These are phyloP conservation scores for Lachnellula arida DNA, from an alignment of 2,329 filamentous ascomycete genomes.

Conservation along the genomic window DNA sequence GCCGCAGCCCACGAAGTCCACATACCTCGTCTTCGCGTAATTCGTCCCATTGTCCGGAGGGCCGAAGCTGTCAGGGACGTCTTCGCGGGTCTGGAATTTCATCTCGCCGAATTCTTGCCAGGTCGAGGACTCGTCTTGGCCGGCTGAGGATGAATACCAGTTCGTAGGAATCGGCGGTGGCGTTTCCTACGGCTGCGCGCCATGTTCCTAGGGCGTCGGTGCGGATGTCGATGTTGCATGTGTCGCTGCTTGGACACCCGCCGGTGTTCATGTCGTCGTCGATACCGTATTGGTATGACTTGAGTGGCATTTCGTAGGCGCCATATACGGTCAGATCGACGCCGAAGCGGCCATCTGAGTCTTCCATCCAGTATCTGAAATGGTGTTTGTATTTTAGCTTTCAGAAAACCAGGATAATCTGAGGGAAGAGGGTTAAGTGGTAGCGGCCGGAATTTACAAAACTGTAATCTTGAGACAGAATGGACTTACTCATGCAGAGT, in stretches of 20 bases:
- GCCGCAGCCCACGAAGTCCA: conserved; percentile 13
- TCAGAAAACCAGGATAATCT: not conserved
- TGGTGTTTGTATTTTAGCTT: not conserved
- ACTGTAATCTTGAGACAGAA: not conserved
- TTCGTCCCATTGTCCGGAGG: conserved; percentile 9
- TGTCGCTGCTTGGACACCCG: conserved; percentile 4
- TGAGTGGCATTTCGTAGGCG: conserved; percentile 6
- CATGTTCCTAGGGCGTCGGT: conserved; percentile 10
- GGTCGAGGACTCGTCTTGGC: conserved; percentile 13
- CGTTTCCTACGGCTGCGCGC: conserved; percentile 10
- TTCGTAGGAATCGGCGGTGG: conserved; percentile 7
- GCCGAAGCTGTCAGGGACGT: conserved; percentile 13
- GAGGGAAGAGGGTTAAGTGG: not conserved
- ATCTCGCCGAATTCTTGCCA: conserved; percentile 20
- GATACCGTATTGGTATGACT: conserved; percentile 14
- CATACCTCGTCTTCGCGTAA: conserved; percentile 13
- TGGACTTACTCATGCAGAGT: conserved; percentile 12
- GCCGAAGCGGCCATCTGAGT: conserved; percentile 13
- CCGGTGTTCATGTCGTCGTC: conserved; percentile 5
- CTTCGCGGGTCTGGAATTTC: conserved; percentile 14
- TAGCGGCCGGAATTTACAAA: not conserved
- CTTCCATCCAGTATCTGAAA: conserved; percentile 13
- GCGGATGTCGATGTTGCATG: conserved; percentile 10
- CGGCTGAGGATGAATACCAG: conserved; percentile 13
- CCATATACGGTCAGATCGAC: conserved; percentile 15